phyloP scores from a whole-genome alignment of 495 filamentous ascomycete species.

The Cercophora samala region DNA sequence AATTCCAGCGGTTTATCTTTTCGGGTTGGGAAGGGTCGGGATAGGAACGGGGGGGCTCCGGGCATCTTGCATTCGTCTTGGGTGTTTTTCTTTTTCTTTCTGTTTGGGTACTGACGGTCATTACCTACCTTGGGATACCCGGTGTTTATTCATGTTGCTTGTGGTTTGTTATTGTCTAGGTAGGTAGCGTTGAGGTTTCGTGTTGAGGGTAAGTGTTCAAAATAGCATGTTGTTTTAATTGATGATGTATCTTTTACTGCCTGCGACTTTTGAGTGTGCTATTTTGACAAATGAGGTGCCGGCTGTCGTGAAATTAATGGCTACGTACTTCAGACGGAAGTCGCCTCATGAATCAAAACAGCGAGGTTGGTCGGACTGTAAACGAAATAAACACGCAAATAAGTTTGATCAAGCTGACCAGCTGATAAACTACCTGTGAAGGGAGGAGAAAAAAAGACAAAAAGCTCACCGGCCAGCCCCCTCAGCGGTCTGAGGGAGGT shows the following conservation, averaged over 20 bases:
- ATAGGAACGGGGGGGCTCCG: background rate
- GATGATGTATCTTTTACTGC: too few species aligned
- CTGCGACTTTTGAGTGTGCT: too few species aligned
- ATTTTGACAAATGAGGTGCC: too few species aligned
- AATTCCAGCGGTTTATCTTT: background rate
- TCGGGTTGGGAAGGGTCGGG: background rate
- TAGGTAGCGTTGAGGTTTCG: background rate
- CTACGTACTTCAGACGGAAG: too few species aligned
- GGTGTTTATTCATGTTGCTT: background rate
- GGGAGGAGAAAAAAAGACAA: background rate
- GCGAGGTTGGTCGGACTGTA: too few species aligned
- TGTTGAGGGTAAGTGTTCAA: background rate
- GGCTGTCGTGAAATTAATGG: too few species aligned
- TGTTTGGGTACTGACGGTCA: conserved; percentile 10
- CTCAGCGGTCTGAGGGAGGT: too few species aligned
- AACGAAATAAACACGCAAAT: too few species aligned
- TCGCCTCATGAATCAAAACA: too few species aligned
- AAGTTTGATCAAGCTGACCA: too few species aligned
- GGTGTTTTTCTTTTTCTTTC: background rate
- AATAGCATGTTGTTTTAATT: too few species aligned
- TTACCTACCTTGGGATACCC: conserved; percentile 20
- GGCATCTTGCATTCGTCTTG: background rate
- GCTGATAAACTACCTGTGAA: too few species aligned
- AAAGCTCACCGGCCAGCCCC: background rate
- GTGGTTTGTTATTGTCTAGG: background rate